Evolutionary conservation across 2,329 filamentous ascomycete species (phyloP).

Genomic region (Helotiales sp.): DNA sequence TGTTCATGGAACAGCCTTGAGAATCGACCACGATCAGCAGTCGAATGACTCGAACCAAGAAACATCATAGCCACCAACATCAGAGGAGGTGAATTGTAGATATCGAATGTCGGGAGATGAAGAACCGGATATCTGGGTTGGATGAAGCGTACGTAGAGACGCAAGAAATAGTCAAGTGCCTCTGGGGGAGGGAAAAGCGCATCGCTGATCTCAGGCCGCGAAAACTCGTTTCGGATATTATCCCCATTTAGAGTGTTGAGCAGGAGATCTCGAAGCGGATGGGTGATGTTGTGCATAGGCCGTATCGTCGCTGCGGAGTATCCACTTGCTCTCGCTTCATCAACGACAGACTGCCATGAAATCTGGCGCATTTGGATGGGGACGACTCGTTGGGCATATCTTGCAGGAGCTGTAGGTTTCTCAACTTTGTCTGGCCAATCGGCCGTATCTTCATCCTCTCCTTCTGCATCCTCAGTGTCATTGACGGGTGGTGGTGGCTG

Average conservation of each 20-base stretch:
- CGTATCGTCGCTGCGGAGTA: slow-evolving; percentile 26
- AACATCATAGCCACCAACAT: slow-evolving; percentile 41
- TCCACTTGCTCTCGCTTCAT: slow-evolving; percentile 35
- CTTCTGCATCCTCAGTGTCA: slow-evolving; percentile 33
- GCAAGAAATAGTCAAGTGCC: slow-evolving; percentile 39
- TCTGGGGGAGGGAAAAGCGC: slow-evolving; percentile 37
- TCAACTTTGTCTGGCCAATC: slow-evolving; percentile 39
- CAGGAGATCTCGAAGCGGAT: slow-evolving; percentile 29
- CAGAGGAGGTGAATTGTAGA: slow-evolving; percentile 35
- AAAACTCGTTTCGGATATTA: slow-evolving; percentile 29
- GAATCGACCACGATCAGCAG: slow-evolving; percentile 37
- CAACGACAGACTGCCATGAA: slow-evolving; percentile 38
- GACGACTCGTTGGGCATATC: slow-evolving; percentile 25
- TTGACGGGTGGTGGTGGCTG: slow-evolving; percentile 15
- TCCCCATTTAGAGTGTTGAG: slow-evolving; percentile 31
- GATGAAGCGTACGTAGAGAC: slow-evolving; percentile 37
- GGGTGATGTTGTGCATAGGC: slow-evolving; percentile 32
- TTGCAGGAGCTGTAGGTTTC: slow-evolving; percentile 21
- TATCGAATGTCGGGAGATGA: slow-evolving; percentile 40
- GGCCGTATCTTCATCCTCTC: slow-evolving; percentile 36
- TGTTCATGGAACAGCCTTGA: slow-evolving; percentile 39
- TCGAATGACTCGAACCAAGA: slow-evolving; percentile 39
- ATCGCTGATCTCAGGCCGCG: slow-evolving; percentile 34
- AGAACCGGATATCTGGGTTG: slow-evolving; percentile 39
- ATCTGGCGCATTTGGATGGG: slow-evolving; percentile 32